Evolutionary conservation across 495 filamentous ascomycete species (phyloP).

Genomic region (Neurospora intermedia): DNA sequence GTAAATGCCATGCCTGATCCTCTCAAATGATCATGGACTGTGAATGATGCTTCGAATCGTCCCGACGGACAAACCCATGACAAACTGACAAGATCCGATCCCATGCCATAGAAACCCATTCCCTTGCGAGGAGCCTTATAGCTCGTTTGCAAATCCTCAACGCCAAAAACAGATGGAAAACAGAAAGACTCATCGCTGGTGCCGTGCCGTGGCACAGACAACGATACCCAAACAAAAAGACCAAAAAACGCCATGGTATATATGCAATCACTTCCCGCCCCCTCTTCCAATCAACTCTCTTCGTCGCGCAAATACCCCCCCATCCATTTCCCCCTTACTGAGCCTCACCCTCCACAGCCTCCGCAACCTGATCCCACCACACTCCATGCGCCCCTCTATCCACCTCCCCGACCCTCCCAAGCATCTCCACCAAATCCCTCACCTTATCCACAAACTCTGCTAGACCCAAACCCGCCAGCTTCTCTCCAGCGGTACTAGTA

Average conservation of each 20-base stretch:
- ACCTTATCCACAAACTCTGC: constrained; percentile 82
- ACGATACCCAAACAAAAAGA: background rate
- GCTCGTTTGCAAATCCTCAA: background rate
- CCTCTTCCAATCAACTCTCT: background rate
- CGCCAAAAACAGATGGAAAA: background rate
- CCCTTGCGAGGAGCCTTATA: background rate
- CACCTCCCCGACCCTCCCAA: constrained; percentile 62
- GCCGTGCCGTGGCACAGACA: background rate
- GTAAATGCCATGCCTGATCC: background rate
- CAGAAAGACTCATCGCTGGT: background rate
- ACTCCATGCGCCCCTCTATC: constrained; percentile 68
- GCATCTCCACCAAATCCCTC: constrained; percentile 69
- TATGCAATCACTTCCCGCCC: background rate
- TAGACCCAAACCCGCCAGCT: constrained; percentile 67
- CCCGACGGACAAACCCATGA: background rate
- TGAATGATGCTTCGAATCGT: background rate
- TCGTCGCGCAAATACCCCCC: background rate
- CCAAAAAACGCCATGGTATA: background rate
- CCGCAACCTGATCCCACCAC: constrained; percentile 68
- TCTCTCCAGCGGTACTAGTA: constrained; percentile 75
- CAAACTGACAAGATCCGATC: background rate
- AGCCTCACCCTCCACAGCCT: constrained; percentile 29
- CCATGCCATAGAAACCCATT: background rate
- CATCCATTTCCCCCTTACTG: too few relatives aligned
- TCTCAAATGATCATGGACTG: background rate